phyloP scores from a whole-genome alignment of 352 stramenopile genomes.

The Phytopythium montanum region DNA sequence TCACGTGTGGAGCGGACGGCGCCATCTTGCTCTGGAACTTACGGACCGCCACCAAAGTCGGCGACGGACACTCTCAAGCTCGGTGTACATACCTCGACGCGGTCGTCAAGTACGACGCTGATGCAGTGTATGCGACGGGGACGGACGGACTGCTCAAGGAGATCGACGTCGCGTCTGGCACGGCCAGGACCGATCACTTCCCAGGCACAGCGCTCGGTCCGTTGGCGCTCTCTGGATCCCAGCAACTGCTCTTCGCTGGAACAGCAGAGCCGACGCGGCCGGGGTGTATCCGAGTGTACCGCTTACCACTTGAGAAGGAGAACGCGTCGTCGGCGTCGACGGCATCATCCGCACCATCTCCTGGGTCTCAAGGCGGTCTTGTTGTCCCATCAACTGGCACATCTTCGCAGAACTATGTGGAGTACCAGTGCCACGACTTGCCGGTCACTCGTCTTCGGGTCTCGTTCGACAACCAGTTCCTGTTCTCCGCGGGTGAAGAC shows the following conservation, averaged over 20 bases:
- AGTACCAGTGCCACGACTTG: constrained; percentile 82
- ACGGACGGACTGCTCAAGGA: constrained; percentile 89
- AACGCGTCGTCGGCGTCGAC: background rate
- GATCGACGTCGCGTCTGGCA: constrained; percentile 75
- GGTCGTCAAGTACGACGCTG: constrained; percentile 51
- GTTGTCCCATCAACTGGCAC: too few relatives aligned
- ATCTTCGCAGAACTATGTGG: constrained; percentile 26
- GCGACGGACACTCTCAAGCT: constrained; percentile 74
- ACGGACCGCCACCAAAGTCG: constrained; percentile 65
- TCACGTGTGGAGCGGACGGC: constrained; percentile 74
- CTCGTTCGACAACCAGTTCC: constrained; percentile 88
- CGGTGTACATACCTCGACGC: constrained; percentile 71
- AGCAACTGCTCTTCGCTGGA: constrained; percentile 89
- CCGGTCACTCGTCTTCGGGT: constrained; percentile 68
- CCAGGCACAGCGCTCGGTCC: constrained; percentile 54
- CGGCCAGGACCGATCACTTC: constrained; percentile 55
- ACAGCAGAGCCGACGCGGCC: constrained; percentile 68
- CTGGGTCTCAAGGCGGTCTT: background rate
- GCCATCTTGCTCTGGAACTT: constrained; percentile 79
- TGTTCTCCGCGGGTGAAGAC: constrained; percentile 93
- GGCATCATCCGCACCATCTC: constrained; percentile 10
- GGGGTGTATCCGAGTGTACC: constrained; percentile 70
- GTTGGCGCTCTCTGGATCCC: constrained; percentile 75
- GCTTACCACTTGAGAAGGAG: constrained; percentile 66
- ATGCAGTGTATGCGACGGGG: constrained; percentile 87